Conservation (phyloP, 2,329 filamentous ascomycete genomes). For the Mycocentrospora acerina region DNA sequence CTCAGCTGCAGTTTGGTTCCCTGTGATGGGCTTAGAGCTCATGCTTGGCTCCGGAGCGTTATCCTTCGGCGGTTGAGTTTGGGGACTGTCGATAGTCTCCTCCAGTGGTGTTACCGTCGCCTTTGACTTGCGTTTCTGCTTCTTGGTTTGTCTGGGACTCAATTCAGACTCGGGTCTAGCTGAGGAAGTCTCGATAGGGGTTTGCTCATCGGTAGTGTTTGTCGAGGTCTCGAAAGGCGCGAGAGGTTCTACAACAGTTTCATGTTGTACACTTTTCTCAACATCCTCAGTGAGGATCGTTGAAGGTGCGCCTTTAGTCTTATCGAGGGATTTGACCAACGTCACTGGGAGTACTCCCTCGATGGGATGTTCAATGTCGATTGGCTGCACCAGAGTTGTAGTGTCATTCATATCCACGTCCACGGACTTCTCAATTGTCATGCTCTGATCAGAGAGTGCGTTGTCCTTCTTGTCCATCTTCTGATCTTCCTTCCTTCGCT, state of each 20-base stretch:
- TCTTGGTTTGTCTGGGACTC: too few species aligned
- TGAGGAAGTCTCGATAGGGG: too few species aligned
- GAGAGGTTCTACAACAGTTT: too few species aligned
- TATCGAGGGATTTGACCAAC: neutral
- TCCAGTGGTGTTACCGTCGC: neutral
- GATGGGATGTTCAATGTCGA: neutral
- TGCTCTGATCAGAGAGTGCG: constrained; percentile 1
- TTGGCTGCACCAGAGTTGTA: neutral
- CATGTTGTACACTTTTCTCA: neutral
- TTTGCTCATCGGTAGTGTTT: too few species aligned
- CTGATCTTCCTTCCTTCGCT: constrained; percentile 34
- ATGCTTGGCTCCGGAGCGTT: neutral
- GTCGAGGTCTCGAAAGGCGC: too few species aligned
- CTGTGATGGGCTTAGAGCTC: neutral
- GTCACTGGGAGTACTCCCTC: neutral
- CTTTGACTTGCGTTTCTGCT: too few species aligned
- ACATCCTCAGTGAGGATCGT: neutral
- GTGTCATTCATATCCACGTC: constrained; percentile 3
- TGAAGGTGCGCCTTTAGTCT: neutral
- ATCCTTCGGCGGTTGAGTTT: neutral
- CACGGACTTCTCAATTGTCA: constrained; percentile 5
- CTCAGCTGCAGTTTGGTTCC: neutral
- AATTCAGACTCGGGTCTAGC: constrained; percentile 1
- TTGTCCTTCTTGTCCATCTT: constrained; percentile 30
- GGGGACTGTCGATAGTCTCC: constrained; percentile 2